Evolutionary conservation across 75 land plant species (phyloP).

Genomic region (Selaginella tamariscina): DNA sequence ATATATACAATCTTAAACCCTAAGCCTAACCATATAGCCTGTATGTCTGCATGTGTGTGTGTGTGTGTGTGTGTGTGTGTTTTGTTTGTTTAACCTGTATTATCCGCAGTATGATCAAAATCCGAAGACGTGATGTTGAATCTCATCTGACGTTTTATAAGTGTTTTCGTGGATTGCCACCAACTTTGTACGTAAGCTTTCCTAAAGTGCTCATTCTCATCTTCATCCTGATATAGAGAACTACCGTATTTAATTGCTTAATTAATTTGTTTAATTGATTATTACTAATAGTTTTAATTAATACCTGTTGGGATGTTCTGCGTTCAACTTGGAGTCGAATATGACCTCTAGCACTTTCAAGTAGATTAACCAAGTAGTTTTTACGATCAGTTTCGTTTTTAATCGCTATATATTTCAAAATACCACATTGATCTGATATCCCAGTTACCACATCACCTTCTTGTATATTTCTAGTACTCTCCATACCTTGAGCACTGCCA

Average conservation of each 20-base stretch:
- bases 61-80: no score
- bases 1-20: no score
- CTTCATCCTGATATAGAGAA: background rate
- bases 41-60: no score
- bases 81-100: slow-evolving; percentile 35
- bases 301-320: slow-evolving; percentile 8
- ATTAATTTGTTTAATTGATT: background rate
- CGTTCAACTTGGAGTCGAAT: slow-evolving; percentile 42
- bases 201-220: slow-evolving; percentile 8
- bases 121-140: slow-evolving; percentile 24
- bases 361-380: slow-evolving; percentile 15
- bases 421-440: slow-evolving; percentile 23
- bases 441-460: slow-evolving; percentile 34
- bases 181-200: slow-evolving; percentile 31
- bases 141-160: slow-evolving; percentile 24
- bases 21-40: no score
- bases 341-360: slow-evolving; percentile 23
- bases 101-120: slow-evolving; percentile 26
- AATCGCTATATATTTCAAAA: slow-evolving; percentile 28
- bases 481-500: slow-evolving; percentile 17
- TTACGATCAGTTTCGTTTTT: slow-evolving; percentile 2
- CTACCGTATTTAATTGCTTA: background rate
- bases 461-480: slow-evolving; percentile 23
- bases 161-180: slow-evolving; percentile 33
- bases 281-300: background rate